phyloP scores from a whole-genome alignment of 1,139 yeast genomes.

The Debaryomyces robertsiae region DNA sequence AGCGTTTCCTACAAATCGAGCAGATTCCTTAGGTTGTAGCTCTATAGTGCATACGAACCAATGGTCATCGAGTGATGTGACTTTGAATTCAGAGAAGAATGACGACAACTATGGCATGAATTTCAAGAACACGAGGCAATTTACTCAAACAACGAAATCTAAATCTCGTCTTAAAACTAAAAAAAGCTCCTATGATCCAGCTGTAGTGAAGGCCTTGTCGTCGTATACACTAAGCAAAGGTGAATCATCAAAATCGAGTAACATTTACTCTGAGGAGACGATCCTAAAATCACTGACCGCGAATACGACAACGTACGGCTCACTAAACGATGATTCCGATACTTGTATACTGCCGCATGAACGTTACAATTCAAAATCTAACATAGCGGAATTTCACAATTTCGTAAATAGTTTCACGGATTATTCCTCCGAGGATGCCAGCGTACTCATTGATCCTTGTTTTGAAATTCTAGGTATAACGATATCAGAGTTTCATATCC shows the following conservation, averaged over 20 bases:
- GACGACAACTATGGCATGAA: too few species aligned
- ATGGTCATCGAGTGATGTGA: too few species aligned
- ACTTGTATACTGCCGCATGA: background rate
- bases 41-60: too few species aligned
- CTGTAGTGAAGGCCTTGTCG: slow-evolving; percentile 12
- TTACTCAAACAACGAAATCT: too few species aligned
- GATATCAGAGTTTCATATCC: background rate
- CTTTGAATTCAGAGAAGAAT: too few species aligned
- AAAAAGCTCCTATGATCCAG: background rate
- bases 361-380: background rate
- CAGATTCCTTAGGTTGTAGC: too few species aligned
- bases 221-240: background rate
- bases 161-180: too few species aligned
- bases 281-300: background rate
- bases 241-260: slow-evolving; percentile 1
- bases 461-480: slow-evolving; percentile 17
- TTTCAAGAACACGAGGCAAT: too few species aligned
- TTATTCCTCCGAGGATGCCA: background rate
- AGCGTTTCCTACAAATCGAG: too few species aligned
- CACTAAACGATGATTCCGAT: slow-evolving; percentile 6
- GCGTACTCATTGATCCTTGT: slow-evolving; percentile 18
- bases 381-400: background rate
- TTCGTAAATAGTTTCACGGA: background rate
- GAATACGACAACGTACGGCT: background rate
- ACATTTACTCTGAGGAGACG: background rate